Conservation (phyloP, 2,329 filamentous ascomycete genomes). For the Paecilomyces sp. region DNA sequence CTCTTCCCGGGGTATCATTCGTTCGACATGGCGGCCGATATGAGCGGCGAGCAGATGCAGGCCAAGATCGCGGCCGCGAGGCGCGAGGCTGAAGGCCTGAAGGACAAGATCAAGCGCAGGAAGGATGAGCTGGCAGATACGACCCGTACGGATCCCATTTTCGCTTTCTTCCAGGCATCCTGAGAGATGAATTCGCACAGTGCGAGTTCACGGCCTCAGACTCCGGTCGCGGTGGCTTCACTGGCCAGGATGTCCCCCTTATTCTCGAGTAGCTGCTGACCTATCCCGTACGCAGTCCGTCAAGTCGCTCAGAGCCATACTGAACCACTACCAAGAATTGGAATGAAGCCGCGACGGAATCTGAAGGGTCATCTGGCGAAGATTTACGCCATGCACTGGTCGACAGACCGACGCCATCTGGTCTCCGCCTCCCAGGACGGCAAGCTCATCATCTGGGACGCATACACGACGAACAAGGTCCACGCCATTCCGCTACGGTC, state of each 20-base stretch:
- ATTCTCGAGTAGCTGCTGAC: slow-evolving; percentile 17
- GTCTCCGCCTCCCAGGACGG: slow-evolving; percentile 98
- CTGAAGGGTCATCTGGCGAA: slow-evolving; percentile 97
- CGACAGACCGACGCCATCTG: slow-evolving; percentile 91
- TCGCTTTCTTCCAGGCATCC: slow-evolving; percentile 3
- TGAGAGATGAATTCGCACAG: background rate
- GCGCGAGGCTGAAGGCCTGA: slow-evolving; percentile 94
- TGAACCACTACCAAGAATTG: slow-evolving; percentile 82
- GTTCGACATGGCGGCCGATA: slow-evolving; percentile 39
- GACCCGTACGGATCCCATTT: slow-evolving; percentile 62
- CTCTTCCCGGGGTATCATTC: slow-evolving; percentile 17
- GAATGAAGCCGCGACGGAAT: slow-evolving; percentile 96
- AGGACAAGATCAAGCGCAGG: slow-evolving; percentile 98
- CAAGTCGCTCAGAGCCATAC: slow-evolving; percentile 88
- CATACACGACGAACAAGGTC: slow-evolving; percentile 99
- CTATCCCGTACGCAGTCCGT: slow-evolving; percentile 56
- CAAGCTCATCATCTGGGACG: slow-evolving; percentile 99
- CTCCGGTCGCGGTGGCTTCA: background rate
- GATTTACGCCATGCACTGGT: slow-evolving; percentile 99
- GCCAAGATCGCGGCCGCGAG: slow-evolving; percentile 85
- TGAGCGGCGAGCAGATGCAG: slow-evolving; percentile 64
- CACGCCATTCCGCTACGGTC: slow-evolving; percentile 95
- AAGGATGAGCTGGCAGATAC: slow-evolving; percentile 99
- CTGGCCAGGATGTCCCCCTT: background rate
- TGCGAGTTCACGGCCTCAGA: background rate